Evolutionary conservation across 2,329 filamentous ascomycete species (phyloP).

Genomic region (Penicillium sp.): DNA sequence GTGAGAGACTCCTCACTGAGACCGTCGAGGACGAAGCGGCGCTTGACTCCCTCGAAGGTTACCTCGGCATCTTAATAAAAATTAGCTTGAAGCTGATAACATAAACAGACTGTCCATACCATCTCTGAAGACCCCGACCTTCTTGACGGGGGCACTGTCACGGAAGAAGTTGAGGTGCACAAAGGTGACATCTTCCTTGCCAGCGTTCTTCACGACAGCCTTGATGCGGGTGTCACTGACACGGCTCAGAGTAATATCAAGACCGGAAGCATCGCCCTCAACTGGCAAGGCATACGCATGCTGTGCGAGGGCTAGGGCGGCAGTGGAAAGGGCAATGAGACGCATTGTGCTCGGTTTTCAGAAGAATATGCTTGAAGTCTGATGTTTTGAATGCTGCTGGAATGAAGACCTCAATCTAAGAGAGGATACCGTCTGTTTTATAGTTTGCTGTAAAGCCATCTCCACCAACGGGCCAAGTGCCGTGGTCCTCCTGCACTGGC

Average conservation of each 20-base stretch:
- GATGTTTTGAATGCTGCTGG: not conserved
- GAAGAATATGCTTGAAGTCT: not conserved
- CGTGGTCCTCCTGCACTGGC: not conserved
- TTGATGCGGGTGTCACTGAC: slow-evolving; percentile 35
- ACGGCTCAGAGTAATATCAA: slow-evolving; percentile 34
- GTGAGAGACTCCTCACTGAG: slow-evolving; percentile 32
- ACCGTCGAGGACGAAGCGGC: slow-evolving; percentile 25
- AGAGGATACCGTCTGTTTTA: not conserved
- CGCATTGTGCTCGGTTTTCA: slow-evolving; percentile 18
- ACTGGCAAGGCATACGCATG: slow-evolving; percentile 22
- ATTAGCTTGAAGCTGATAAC: slow-evolving; percentile 6
- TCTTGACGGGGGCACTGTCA: slow-evolving; percentile 35
- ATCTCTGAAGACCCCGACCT: slow-evolving; percentile 34
- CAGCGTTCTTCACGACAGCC: slow-evolving; percentile 36
- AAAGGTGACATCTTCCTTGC: slow-evolving; percentile 32
- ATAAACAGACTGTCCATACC: slow-evolving; percentile 17
- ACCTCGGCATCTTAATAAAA: slow-evolving; percentile 26
- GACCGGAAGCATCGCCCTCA: slow-evolving; percentile 15
- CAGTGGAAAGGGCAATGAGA: slow-evolving; percentile 19
- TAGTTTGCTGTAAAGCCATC: not conserved
- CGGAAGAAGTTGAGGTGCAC: slow-evolving; percentile 39
- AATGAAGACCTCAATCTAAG: not conserved
- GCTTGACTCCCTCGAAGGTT: slow-evolving; percentile 34
- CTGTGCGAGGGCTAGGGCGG: slow-evolving; percentile 23
- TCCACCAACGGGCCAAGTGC: not conserved